phyloP scores from a whole-genome alignment of 2,329 filamentous ascomycete genomes.

The Trichoderma sp. region DNA sequence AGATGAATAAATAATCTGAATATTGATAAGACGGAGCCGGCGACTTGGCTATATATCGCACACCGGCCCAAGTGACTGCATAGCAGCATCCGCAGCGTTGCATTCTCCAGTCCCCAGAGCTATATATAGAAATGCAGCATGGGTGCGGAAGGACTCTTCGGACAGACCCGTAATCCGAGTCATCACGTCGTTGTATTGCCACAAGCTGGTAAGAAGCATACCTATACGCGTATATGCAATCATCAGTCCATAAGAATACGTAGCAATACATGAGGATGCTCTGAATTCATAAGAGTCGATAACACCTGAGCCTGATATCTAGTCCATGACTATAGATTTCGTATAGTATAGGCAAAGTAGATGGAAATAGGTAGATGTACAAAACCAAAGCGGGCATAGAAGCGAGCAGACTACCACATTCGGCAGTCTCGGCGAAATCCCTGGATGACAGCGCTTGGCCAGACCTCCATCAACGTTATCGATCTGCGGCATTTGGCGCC shows the following conservation, averaged over 20 bases:
- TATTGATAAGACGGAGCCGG: not conserved
- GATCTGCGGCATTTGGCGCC: constrained; percentile 21
- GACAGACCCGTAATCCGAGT: constrained; percentile 9
- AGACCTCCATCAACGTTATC: not conserved
- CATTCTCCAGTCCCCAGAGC: not conserved
- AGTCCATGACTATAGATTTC: not conserved
- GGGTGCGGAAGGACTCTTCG: not conserved
- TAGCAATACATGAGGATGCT: no score
- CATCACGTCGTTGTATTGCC: not conserved
- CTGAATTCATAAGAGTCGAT: not conserved
- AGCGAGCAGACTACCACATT: not conserved
- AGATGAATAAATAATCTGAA: not conserved
- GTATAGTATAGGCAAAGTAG: not conserved
- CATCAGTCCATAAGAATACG: not conserved
- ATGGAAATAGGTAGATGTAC: no score
- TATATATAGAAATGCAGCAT: not conserved
- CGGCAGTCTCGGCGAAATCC: not conserved
- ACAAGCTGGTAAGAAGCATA: not conserved
- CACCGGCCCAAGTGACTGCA: not conserved
- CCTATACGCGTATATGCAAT: not conserved
- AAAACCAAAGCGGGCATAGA: not conserved
- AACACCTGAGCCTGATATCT: not conserved
- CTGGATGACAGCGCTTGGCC: not conserved
- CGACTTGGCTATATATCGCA: not conserved
- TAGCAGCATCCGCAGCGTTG: not conserved